Conservation (phyloP, 768 basidiomycete genomes). For the Pleurotus djamor region DNA sequence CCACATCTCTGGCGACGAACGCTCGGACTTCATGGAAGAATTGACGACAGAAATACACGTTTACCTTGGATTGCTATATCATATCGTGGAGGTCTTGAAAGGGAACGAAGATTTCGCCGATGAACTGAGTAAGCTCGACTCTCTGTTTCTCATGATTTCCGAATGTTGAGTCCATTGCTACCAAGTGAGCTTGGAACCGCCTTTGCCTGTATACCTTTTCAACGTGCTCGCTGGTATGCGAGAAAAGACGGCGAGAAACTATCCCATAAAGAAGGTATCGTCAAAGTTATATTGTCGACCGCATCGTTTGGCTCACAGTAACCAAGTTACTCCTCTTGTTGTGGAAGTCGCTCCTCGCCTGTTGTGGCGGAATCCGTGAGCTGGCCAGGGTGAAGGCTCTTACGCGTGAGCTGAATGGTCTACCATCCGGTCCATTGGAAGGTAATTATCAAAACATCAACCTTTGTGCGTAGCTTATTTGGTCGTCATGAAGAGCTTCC, state of each 20-base stretch:
- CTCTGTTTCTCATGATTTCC: background rate
- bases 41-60: conserved; percentile 89
- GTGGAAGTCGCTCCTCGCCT: conserved; percentile 93
- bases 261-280: conserved; percentile 93
- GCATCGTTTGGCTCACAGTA: conserved; percentile 3
- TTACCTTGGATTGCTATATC: conserved; percentile 94
- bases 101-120: conserved; percentile 94
- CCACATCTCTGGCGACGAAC: conserved; percentile 67
- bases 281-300: conserved; percentile 7
- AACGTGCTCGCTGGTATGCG: conserved; percentile 86
- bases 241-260: conserved; percentile 92
- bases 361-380: conserved; percentile 91
- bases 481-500: conserved; percentile 41
- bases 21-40: conserved; percentile 82
- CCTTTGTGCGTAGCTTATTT: conserved; percentile 7
- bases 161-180: conserved; percentile 7
- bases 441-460: conserved; percentile 16
- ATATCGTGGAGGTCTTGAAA: conserved; percentile 91
- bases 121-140: conserved; percentile 77
- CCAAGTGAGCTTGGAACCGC: conserved; percentile 92
- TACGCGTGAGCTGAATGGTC: conserved; percentile 79
- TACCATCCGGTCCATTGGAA: conserved; percentile 55
- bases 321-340: conserved; percentile 83
- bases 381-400: conserved; percentile 79
- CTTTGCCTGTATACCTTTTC: conserved; percentile 90